A percentile compares a stretch with the other conserved stretches of the same genome.
Evolutionary conservation across 345 rosid genomes (phyloP).

Genomic region (Arabidopsis thaliana): DNA sequence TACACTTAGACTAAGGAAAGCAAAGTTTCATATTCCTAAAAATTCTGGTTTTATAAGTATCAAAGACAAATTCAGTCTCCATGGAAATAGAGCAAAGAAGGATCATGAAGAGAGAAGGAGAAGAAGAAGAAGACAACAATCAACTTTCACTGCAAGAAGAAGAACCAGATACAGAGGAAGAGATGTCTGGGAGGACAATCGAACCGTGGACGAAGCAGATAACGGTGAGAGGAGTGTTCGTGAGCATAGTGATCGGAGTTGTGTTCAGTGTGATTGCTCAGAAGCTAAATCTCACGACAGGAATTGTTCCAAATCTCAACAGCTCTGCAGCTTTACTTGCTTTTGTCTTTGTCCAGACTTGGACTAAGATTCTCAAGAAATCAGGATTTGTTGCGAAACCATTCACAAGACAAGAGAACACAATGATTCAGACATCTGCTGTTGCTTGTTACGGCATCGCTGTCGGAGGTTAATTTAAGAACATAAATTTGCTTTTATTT

Average conservation of each 20-base stretch:
- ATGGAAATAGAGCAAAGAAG: conserved; percentile 45
- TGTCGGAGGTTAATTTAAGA: conserved; percentile 68
- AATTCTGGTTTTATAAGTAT: conserved; percentile 8
- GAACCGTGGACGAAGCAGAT: conserved; percentile 84
- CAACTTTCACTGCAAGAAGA: conserved; percentile 37
- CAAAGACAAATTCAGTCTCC: conserved; percentile 15
- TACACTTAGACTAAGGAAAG: not conserved
- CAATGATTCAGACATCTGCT: conserved; percentile 94
- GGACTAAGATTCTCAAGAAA: conserved; percentile 78
- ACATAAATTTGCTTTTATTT: not conserved
- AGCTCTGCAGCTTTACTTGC: conserved; percentile 92
- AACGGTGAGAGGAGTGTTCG: conserved; percentile 72
- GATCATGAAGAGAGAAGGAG: conserved; percentile 33
- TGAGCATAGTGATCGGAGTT: conserved; percentile 73
- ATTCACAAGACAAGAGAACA: conserved; percentile 90
- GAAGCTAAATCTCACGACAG: conserved; percentile 88
- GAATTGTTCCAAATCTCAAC: conserved; percentile 74
- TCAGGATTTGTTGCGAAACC: conserved; percentile 71
- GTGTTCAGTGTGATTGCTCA: conserved; percentile 84
- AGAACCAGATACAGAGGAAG: conserved; percentile 41
- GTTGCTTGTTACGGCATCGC: conserved; percentile 94
- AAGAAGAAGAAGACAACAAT: conserved; percentile 9
- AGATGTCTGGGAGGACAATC: conserved; percentile 37
- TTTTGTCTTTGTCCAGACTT: conserved; percentile 71
- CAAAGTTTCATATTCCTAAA: conserved; percentile 21